phyloP scores from a whole-genome alignment of 306 rosid genomes.

The Ochetophila trinervis region DNA sequence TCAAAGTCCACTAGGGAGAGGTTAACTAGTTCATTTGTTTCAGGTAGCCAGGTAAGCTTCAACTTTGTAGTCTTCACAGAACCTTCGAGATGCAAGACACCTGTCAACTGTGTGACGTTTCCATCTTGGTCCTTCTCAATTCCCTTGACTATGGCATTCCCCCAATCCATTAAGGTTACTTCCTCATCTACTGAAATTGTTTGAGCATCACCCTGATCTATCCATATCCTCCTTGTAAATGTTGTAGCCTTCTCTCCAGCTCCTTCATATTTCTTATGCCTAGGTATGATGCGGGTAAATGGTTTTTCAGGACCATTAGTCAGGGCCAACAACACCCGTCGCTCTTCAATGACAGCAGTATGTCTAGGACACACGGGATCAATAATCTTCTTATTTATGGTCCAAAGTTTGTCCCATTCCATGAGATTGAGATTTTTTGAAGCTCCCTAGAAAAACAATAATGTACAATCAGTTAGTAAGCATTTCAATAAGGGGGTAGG shows the following conservation, averaged over 20 bases:
- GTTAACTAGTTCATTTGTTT: constrained; percentile 64
- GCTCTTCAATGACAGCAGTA: constrained; percentile 70
- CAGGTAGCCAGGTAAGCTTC: constrained; percentile 95
- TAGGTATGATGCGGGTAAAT: constrained; percentile 67
- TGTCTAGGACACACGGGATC: constrained; percentile 97
- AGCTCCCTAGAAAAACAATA: constrained; percentile 59
- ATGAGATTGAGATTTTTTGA: constrained; percentile 93
- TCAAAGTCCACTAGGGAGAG: constrained; percentile 78
- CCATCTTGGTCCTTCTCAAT: constrained; percentile 71
- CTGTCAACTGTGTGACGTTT: constrained; percentile 54
- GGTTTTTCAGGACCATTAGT: constrained; percentile 84
- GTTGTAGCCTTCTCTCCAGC: constrained; percentile 86
- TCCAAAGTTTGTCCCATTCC: constrained; percentile 99
- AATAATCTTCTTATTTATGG: constrained; percentile 84
- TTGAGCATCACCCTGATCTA: constrained; percentile 73
- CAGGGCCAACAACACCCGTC: constrained; percentile 63
- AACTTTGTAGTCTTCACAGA: constrained; percentile 83
- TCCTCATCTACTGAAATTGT: constrained; percentile 66
- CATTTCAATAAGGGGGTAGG: neutral
- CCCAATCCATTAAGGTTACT: constrained; percentile 96
- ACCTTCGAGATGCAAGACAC: constrained; percentile 87
- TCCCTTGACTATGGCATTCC: constrained; percentile 72
- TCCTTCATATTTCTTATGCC: constrained; percentile 85
- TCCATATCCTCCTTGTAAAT: constrained; percentile 61
- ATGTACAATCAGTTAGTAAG: constrained; percentile 20